Conservation (phyloP, 352 stramenopile genomes). For the Phytopythium vexans region DNA sequence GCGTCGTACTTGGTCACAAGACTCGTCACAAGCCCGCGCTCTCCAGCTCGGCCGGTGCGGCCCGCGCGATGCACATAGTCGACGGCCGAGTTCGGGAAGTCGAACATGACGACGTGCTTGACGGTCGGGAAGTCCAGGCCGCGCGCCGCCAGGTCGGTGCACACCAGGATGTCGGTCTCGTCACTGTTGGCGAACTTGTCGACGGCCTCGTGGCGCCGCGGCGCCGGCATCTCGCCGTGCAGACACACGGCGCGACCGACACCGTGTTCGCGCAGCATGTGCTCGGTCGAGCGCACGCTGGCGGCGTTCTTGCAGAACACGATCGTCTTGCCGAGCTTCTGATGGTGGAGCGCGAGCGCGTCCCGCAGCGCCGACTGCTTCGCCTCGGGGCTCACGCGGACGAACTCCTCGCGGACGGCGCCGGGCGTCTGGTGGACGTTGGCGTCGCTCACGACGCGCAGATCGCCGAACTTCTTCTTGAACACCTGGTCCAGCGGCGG, state of each 20-base stretch:
- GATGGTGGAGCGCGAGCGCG: constrained; percentile 36
- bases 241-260: constrained; percentile 56
- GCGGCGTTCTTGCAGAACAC: constrained; percentile 76
- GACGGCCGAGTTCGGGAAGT: constrained; percentile 91
- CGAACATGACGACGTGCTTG: constrained; percentile 91
- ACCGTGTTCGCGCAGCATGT: constrained; percentile 80
- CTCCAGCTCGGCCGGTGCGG: constrained; percentile 58
- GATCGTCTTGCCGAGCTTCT: constrained; percentile 50
- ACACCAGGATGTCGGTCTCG: constrained; percentile 82
- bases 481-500: constrained; percentile 69
- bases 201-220: constrained; percentile 52
- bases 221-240: constrained; percentile 69
- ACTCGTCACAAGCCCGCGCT: constrained; percentile 62
- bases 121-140: constrained; percentile 90
- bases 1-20: constrained; percentile 77
- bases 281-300: constrained; percentile 73
- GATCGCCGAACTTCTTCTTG: constrained; percentile 59
- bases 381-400: constrained; percentile 52
- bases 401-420: constrained; percentile 60
- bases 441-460: constrained; percentile 60
- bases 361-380: constrained; percentile 75
- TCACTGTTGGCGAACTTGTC: constrained; percentile 44
- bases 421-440: constrained; percentile 69
- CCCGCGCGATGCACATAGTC: constrained; percentile 92
- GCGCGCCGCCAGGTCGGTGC: constrained; percentile 91